phyloP scores from a whole-genome alignment of 352 stramenopile genomes.

The Pythium myriotylum region DNA sequence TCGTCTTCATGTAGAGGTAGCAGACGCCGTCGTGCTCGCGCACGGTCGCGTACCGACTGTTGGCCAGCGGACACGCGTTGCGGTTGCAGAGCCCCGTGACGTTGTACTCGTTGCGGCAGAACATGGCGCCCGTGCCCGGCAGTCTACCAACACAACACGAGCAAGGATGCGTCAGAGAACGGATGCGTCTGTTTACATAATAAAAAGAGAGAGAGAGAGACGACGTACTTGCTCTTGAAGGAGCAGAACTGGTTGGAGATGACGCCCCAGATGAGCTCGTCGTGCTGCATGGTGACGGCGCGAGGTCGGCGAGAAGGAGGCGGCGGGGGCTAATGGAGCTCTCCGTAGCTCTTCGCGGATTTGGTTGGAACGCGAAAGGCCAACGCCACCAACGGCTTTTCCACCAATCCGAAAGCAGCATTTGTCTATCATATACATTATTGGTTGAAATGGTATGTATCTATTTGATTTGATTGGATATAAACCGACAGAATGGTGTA shows the following conservation, averaged over 20 bases:
- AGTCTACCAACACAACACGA: slow-evolving; percentile 24
- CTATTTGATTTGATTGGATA: slow-evolving; percentile 2
- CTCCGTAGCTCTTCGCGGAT: slow-evolving; percentile 28
- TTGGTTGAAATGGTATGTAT: not conserved
- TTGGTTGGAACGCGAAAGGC: slow-evolving; percentile 37
- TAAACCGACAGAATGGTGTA: not conserved
- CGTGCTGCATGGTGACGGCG: slow-evolving; percentile 88
- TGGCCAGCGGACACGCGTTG: slow-evolving; percentile 96
- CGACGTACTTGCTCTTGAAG: slow-evolving; percentile 94
- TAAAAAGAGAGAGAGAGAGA: too few relatives aligned
- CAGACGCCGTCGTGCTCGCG: slow-evolving; percentile 96
- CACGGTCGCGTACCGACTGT: slow-evolving; percentile 98
- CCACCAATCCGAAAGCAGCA: slow-evolving; percentile 20
- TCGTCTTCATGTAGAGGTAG: slow-evolving; percentile 98
- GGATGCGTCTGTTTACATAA: too few relatives aligned
- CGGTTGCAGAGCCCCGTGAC: slow-evolving; percentile 98
- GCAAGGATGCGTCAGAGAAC: not conserved
- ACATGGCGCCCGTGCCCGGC: slow-evolving; percentile 90
- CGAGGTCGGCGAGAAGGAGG: not conserved
- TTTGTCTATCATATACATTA: too few relatives aligned
- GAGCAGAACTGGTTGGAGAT: slow-evolving; percentile 99
- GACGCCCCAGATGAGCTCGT: slow-evolving; percentile 99
- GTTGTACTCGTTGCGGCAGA: slow-evolving; percentile 99
- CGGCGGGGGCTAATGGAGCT: not conserved
- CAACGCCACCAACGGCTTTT: slow-evolving; percentile 32